phyloP scores from a whole-genome alignment of 768 basidiomycete species.

The Pleurotus djamor region DNA sequence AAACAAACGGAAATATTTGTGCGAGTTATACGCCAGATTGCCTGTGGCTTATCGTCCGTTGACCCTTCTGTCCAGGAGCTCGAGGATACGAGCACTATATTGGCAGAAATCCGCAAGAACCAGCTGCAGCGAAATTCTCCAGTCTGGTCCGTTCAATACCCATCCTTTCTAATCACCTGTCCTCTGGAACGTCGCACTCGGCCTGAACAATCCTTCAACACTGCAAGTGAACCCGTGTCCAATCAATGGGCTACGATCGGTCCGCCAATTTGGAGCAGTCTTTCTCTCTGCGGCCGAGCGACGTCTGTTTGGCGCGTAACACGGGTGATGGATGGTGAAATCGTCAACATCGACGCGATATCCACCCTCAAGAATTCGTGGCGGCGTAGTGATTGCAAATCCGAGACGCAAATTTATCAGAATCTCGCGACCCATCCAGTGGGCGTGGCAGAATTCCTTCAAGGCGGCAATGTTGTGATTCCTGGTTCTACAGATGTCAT shows the following conservation, averaged over 20 bases:
- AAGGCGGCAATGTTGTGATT: constrained; percentile 12
- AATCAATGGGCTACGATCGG: constrained; percentile 15
- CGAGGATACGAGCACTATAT: background rate
- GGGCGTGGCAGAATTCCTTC: constrained; percentile 14
- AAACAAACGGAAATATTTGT: constrained; percentile 17
- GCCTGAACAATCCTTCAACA: background rate
- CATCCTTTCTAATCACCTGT: background rate
- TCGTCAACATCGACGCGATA: background rate
- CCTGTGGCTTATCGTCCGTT: constrained; percentile 13
- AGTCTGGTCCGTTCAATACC: background rate
- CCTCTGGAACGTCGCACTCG: background rate
- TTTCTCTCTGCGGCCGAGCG: constrained; percentile 14
- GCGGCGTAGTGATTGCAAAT: constrained; percentile 10
- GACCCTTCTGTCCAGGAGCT: constrained; percentile 14
- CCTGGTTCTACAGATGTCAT: constrained; percentile 8
- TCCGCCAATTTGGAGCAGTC: constrained; percentile 15
- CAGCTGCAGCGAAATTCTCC: background rate
- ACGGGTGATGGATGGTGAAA: background rate
- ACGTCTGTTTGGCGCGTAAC: constrained; percentile 14
- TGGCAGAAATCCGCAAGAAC: background rate
- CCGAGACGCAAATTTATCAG: constrained; percentile 14
- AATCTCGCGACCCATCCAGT: constrained; percentile 7
- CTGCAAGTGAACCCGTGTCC: background rate
- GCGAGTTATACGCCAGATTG: constrained; percentile 18
- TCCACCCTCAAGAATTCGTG: constrained; percentile 14